A percentile compares a stretch with the other conserved stretches of the same genome.
phyloP scores from a whole-genome alignment of 2,329 filamentous ascomycete genomes.

The Colletotrichum somersetense region DNA sequence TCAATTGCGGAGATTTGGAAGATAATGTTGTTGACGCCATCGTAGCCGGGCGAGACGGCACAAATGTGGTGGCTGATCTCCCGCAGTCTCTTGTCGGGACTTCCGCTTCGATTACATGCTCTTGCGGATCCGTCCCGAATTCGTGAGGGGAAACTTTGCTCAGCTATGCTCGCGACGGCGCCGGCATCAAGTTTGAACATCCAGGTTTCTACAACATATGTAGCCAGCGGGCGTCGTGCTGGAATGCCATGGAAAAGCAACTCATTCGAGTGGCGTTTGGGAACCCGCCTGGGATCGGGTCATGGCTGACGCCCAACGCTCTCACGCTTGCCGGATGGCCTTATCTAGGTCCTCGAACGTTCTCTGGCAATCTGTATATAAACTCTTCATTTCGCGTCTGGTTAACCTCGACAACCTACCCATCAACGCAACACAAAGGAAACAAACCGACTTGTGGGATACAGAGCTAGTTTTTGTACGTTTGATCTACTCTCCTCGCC shows the following conservation, averaged over 20 bases:
- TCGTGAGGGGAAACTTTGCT: constrained; percentile 61
- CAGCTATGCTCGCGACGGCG: constrained; percentile 55
- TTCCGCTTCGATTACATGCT: constrained; percentile 65
- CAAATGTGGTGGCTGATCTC: constrained; percentile 63
- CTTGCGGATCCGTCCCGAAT: constrained; percentile 66
- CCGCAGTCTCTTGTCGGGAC: constrained; percentile 65
- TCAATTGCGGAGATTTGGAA: not conserved
- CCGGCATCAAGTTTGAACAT: constrained; percentile 46
- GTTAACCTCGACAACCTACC: no score
- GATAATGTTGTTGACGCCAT: not conserved
- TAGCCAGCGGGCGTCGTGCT: constrained; percentile 58
- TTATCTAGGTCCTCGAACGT: not conserved
- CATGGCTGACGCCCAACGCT: not conserved
- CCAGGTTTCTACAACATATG: constrained; percentile 64
- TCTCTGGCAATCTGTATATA: not conserved
- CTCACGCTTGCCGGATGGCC: not conserved
- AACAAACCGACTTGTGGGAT: not conserved
- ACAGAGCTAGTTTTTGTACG: not conserved
- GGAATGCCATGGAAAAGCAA: constrained; percentile 56
- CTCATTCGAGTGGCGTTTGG: not conserved
- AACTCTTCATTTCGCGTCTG: not conserved
- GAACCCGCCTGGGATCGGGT: not conserved
- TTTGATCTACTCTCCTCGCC: not conserved
- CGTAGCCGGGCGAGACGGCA: constrained; percentile 67
- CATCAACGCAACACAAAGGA: no score